These are phyloP conservation scores for Neurospora cerealis DNA, from an alignment of 495 filamentous ascomycete genomes.

Conservation along the genomic window DNA sequence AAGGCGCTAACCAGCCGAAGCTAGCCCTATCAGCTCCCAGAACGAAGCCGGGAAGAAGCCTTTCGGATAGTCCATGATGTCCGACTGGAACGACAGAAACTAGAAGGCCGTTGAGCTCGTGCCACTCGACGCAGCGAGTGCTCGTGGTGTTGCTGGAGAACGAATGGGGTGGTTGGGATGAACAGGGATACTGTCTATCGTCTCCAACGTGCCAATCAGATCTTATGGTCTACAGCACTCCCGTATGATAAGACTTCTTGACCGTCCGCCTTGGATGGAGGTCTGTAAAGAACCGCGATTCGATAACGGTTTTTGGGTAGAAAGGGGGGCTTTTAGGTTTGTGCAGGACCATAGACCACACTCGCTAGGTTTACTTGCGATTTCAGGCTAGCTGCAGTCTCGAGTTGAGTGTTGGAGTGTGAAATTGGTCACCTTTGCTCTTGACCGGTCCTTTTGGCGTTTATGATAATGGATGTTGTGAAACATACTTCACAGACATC, in stretches of 20 bases:
- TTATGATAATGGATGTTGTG: constrained; percentile 1
- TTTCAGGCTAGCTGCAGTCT: not conserved
- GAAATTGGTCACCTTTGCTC: not conserved
- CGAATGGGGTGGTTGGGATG: not conserved
- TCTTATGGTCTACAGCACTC: not conserved
- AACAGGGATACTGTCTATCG: not conserved
- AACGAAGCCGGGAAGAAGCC: not conserved
- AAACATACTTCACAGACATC: not conserved
- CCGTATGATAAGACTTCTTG: constrained; percentile 8
- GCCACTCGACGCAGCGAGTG: not conserved
- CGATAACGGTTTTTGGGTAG: not conserved
- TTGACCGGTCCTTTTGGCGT: not conserved
- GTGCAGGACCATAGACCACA: not conserved
- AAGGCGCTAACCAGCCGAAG: not conserved
- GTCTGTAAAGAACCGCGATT: constrained; percentile 7
- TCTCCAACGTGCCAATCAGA: not conserved
- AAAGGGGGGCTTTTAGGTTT: constrained; percentile 1
- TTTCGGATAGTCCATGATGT: not conserved
- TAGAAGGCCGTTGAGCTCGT: not conserved
- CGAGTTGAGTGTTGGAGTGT: constrained; percentile 1
- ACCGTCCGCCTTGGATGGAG: constrained; percentile 6
- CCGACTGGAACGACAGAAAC: not conserved
- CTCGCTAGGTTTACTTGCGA: not conserved
- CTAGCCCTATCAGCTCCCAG: not conserved
- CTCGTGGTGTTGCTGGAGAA: not conserved